A percentile compares a stretch with the other conserved stretches of the same genome.
Evolutionary conservation across 1,284 basidiomycete genomes (phyloP).

Genomic region (Sporisorium scitamineum): DNA sequence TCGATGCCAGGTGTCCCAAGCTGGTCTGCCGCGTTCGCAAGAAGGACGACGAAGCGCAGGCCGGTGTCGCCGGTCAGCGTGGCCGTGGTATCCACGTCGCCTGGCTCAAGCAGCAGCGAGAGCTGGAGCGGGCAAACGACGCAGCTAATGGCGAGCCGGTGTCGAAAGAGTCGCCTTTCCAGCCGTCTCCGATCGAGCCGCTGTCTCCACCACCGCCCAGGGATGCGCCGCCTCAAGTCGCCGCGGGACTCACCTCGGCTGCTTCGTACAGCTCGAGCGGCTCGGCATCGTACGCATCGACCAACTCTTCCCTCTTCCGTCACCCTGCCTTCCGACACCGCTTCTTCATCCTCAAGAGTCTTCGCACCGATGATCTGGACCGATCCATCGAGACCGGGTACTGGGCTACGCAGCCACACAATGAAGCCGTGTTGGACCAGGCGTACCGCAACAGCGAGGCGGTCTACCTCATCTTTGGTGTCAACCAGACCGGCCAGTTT

Average conservation of each 20-base stretch:
- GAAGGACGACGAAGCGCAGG: constrained; percentile 85
- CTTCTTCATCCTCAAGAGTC: constrained; percentile 91
- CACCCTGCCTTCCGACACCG: constrained; percentile 82
- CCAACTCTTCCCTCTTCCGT: constrained; percentile 77
- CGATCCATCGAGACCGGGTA: constrained; percentile 82
- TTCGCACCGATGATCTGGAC: constrained; percentile 80
- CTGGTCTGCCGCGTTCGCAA: constrained; percentile 87
- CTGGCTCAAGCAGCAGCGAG: constrained; percentile 76
- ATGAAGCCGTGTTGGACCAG: constrained; percentile 81
- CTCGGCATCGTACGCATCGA: constrained; percentile 61
- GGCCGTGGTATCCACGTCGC: constrained; percentile 84
- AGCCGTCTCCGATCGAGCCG: constrained; percentile 11
- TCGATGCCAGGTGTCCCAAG: constrained; percentile 80
- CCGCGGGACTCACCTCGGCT: constrained; percentile 29
- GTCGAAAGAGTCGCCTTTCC: not conserved
- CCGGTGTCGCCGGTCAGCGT: constrained; percentile 90
- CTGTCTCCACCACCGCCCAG: constrained; percentile 15
- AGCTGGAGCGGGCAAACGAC: constrained; percentile 38
- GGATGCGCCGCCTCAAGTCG: constrained; percentile 10
- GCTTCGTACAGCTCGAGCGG: constrained; percentile 49
- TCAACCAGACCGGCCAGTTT: constrained; percentile 82
- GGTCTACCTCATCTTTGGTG: constrained; percentile 89
- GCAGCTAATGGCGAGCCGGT: not conserved
- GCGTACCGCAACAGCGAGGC: constrained; percentile 87
- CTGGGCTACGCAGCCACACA: constrained; percentile 95